These are phyloP conservation scores for Trypanosoma vivax DNA, from an alignment of 208 protist genomes.

Conservation along the genomic window DNA sequence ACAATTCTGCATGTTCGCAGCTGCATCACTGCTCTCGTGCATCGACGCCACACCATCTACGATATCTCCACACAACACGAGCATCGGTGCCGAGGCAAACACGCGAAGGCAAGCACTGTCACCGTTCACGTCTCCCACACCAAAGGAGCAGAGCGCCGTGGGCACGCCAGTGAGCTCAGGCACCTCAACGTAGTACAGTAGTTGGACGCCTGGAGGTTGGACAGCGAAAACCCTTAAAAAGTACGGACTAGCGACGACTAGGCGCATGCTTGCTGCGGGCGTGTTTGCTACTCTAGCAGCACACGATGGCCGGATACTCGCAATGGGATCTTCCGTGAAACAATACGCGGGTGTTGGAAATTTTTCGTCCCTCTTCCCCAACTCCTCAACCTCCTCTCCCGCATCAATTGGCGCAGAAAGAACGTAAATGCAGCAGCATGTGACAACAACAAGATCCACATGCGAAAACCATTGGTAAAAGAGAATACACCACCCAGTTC, in stretches of 20 bases:
- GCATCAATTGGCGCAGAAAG: conserved; percentile 26
- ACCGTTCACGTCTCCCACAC: neutral
- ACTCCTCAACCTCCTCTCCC: conserved; percentile 26
- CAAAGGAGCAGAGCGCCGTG: conserved; percentile 27
- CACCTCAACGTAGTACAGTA: conserved; percentile 38
- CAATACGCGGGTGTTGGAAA: conserved; percentile 8
- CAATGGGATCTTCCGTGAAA: conserved; percentile 14
- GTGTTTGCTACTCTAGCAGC: conserved; percentile 4
- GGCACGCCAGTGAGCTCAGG: conserved; percentile 34
- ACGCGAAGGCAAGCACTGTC: conserved; percentile 2
- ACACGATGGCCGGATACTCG: conserved; percentile 6
- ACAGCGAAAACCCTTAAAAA: conserved; percentile 36
- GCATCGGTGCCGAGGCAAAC: conserved; percentile 19
- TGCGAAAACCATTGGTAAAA: conserved; percentile 54
- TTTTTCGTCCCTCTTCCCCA: conserved; percentile 11
- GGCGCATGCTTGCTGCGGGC: neutral
- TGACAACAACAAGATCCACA: conserved; percentile 58
- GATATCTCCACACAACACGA: conserved; percentile 17
- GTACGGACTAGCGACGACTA: conserved; percentile 50
- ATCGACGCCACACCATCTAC: neutral
- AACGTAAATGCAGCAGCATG: conserved; percentile 33
- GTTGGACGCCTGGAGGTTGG: conserved; percentile 17
- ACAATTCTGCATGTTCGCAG: too few species aligned
- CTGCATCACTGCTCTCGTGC: neutral
- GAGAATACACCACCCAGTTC: conserved; percentile 11